A percentile compares a stretch with the other conserved stretches of the same genome.
phyloP scores from a whole-genome alignment of 345 rosid genomes.

The Eucalyptus curtisii region DNA sequence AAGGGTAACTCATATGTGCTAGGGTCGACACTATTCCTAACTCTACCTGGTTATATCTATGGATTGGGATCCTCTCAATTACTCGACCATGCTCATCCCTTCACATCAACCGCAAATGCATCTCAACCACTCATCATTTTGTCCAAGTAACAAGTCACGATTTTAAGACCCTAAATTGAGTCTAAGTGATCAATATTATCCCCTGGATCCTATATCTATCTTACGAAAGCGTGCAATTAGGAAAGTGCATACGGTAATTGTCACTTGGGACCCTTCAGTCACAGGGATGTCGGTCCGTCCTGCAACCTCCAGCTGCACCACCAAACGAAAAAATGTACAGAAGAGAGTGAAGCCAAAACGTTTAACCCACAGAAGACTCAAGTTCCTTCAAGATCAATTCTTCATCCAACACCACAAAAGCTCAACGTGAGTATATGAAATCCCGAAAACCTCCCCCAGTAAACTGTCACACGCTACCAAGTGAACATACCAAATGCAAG shows the following conservation, averaged over 20 bases:
- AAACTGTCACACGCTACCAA: neutral
- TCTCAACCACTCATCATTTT: neutral
- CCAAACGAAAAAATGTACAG: neutral
- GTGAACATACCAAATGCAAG: constrained; percentile 61
- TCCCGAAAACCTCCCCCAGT: neutral
- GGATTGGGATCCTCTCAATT: neutral
- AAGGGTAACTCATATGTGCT: neutral
- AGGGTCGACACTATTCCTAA: neutral
- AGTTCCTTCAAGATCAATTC: neutral
- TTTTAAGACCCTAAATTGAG: neutral
- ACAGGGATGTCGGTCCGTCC: constrained; percentile 86
- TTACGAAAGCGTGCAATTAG: neutral
- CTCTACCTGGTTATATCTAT: neutral
- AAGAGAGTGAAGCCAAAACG: neutral
- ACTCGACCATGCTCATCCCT: neutral
- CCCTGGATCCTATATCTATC: neutral
- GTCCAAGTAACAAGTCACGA: neutral
- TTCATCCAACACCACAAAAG: neutral
- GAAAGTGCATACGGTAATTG: constrained; percentile 41
- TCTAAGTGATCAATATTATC: neutral
- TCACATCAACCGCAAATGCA: neutral
- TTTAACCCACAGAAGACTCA: neutral
- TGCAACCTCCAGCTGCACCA: constrained; percentile 70
- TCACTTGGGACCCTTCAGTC: constrained; percentile 89
- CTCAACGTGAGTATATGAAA: neutral